These are phyloP conservation scores for Candida maris DNA, from an alignment of 805 yeast genomes.

Conservation along the genomic window DNA sequence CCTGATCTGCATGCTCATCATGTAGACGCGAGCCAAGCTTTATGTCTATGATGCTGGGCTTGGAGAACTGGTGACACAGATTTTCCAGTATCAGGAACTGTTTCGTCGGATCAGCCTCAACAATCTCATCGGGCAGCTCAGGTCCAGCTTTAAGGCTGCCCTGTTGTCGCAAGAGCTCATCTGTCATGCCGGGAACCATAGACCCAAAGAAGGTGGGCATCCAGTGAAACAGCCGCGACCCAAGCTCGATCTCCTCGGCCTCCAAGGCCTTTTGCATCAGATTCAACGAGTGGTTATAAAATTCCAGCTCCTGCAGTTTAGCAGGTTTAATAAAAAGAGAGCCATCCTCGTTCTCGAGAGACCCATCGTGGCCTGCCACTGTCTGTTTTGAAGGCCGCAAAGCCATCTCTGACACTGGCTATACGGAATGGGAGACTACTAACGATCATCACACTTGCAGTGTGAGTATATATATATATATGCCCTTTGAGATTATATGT, in stretches of 20 bases:
- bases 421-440: too few species aligned
- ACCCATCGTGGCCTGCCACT: slow-evolving; percentile 94
- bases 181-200: slow-evolving; percentile 43
- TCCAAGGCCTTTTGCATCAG: slow-evolving; percentile 3
- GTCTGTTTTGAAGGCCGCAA: slow-evolving; percentile 48
- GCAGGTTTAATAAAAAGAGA: slow-evolving; percentile 72
- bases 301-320: slow-evolving; percentile 62
- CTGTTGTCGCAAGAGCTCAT: slow-evolving; percentile 20
- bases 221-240: slow-evolving; percentile 46
- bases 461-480: too few species aligned
- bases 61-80: slow-evolving; percentile 51
- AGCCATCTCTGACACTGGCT: too few species aligned
- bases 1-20: slow-evolving; percentile 57
- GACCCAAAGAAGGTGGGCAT: slow-evolving; percentile 65
- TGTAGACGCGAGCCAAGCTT: slow-evolving; percentile 72
- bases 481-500: too few species aligned
- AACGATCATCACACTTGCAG: too few species aligned
- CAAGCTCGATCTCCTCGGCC: slow-evolving; percentile 26
- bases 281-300: slow-evolving; percentile 47
- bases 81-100: slow-evolving; percentile 69
- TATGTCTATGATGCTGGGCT: slow-evolving; percentile 77
- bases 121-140: background rate
- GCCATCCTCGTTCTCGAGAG: slow-evolving; percentile 59
- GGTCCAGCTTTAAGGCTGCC: slow-evolving; percentile 3
- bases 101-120: slow-evolving; percentile 11